These are phyloP conservation scores for Chlamydomonas sp. DNA, from an alignment of 139 green algal genomes.

Conservation along the genomic window DNA sequence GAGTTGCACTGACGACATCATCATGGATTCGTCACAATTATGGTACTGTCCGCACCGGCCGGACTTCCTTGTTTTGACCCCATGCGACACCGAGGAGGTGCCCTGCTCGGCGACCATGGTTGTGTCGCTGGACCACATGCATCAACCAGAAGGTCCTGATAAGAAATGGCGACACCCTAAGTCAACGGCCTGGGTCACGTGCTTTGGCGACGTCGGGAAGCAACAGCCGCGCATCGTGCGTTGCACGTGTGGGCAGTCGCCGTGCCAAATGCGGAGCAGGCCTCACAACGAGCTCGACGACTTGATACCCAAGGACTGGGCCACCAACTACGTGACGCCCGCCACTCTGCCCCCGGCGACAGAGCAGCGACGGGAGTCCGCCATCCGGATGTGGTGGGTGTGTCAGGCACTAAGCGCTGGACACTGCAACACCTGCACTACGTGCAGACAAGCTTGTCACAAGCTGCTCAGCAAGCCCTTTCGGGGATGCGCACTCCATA, in stretches of 20 bases:
- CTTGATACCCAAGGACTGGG: background rate
- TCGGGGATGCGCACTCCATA: no score
- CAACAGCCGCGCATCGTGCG: background rate
- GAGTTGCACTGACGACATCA: no score
- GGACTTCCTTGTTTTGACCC: background rate
- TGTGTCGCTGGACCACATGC: background rate
- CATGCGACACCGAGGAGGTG: background rate
- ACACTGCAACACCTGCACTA: background rate
- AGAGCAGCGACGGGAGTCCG: no score
- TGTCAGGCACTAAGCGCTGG: background rate
- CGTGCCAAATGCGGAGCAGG: background rate
- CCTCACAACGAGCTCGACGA: background rate
- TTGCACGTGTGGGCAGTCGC: background rate
- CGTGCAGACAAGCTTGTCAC: no score
- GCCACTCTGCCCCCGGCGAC: background rate
- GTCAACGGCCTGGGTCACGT: background rate
- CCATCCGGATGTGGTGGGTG: background rate
- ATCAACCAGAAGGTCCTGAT: background rate
- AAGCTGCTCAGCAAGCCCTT: no score
- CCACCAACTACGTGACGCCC: background rate
- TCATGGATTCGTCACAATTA: background rate
- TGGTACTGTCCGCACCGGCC: background rate
- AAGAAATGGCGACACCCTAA: background rate
- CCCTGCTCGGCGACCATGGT: background rate
- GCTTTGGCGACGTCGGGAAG: background rate